Evolutionary conservation across 2,329 filamentous ascomycete species (phyloP).

Genomic region (Botrytis cinerea): DNA sequence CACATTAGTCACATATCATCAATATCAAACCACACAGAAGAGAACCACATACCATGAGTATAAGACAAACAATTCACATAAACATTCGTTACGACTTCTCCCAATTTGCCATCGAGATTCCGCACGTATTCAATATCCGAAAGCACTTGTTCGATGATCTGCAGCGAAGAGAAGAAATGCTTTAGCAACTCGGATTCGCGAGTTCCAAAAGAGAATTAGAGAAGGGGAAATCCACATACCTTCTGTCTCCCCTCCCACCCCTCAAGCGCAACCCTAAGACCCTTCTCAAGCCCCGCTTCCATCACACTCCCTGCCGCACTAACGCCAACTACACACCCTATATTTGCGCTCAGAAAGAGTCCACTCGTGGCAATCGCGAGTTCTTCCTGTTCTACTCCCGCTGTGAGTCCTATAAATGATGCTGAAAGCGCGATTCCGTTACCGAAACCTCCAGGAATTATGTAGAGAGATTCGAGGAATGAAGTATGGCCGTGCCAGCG

Average conservation of each 20-base stretch:
- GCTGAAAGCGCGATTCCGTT: constrained; percentile 50
- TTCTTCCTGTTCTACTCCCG: constrained; percentile 48
- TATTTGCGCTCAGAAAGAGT: constrained; percentile 46
- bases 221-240: background rate
- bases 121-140: constrained; percentile 30
- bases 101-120: constrained; percentile 25
- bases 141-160: constrained; percentile 30
- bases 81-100: constrained; percentile 29
- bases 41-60: constrained; percentile 30
- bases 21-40: background rate
- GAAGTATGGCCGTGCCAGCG: constrained; percentile 62
- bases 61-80: constrained; percentile 34
- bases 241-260: constrained; percentile 23
- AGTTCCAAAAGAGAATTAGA: background rate
- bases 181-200: background rate
- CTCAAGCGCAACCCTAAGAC: constrained; percentile 28
- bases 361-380: constrained; percentile 53
- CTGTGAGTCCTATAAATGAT: constrained; percentile 52
- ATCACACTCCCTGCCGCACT: constrained; percentile 31
- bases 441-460: constrained; percentile 57
- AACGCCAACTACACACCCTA: constrained; percentile 34
- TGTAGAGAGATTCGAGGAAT: constrained; percentile 58
- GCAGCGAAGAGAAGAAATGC: accelerated
- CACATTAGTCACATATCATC: background rate
- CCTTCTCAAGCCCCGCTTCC: constrained; percentile 28